Evolutionary conservation across 1,139 yeast genomes (phyloP), one percentile per base, ranked within the genome.

Genomic region (Nadsonia commutata): DNA sequence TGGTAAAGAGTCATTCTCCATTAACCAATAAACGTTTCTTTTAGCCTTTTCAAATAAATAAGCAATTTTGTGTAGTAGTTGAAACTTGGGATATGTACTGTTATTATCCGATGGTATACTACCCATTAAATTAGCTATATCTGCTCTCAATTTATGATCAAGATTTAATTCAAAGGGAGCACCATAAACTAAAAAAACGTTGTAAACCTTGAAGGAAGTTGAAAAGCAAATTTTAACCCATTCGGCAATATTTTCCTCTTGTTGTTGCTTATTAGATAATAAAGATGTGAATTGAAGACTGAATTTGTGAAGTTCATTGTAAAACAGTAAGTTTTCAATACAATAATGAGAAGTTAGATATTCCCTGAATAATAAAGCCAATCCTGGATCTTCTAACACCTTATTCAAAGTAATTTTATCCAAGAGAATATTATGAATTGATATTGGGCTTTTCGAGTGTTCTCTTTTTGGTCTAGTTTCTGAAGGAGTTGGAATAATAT

Each of bases 121-220:
- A 2, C 40, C 23, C 20, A 40, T 40, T 33, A 41, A 22, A 13
- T 56, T 52, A 1, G 73, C 64, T 33, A 83, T 70, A 33, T 66
- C 60, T 18, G 64, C 67, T 45, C 81, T 68, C 40, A 81, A 58
- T 9, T 56, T 57, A 49, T 76, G 80, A 49, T 79, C 80, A 42
- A 86, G 76, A 52, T 86, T 86, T 41, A 85, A 65, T 47, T 78
- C 79, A 48, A 68, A 75, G 0, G 93, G 82, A 0, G 95, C 75
- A 20, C 80, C 82, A 11, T 68, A 61, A n/a, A 80, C 71, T 41
- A 86, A 66, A 55, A 74, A 84, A 1, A 82, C 70, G 19, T 80
- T 72, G 57, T 73, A 84, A 37, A 84, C 75, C 43, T 71, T 71
- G 56, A 75, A 80, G 0, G 80, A 78, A 46, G 69, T 61, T 2